These are phyloP conservation scores for Phytophthora rubi DNA, from an alignment of 352 stramenopile genomes.

Conservation along the genomic window DNA sequence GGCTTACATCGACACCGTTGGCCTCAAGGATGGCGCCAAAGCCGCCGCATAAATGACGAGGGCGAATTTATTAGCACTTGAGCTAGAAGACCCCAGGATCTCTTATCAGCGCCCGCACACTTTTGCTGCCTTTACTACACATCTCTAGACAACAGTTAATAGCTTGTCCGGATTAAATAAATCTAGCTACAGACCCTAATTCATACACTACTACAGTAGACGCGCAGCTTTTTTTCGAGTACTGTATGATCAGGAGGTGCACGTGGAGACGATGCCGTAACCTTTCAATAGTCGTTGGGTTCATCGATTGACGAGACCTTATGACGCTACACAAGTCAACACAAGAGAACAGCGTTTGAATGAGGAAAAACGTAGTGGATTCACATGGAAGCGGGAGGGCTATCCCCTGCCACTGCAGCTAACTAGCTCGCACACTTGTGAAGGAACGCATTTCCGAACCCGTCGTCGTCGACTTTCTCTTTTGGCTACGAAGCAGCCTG, in stretches of 20 bases:
- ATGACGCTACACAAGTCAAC: not conserved
- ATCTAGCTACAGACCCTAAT: not conserved
- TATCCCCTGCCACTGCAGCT: too few species aligned
- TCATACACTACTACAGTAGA: not conserved
- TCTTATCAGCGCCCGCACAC: conserved; percentile 9
- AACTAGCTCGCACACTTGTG: not conserved
- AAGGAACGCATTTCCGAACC: conserved; percentile 1
- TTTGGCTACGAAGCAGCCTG: conserved; percentile 3
- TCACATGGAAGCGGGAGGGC: not conserved
- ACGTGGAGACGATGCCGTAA: not conserved
- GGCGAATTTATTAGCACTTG: conserved; percentile 17
- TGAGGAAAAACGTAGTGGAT: not conserved
- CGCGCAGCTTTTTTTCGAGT: too few species aligned
- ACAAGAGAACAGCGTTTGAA: not conserved
- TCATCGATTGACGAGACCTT: not conserved
- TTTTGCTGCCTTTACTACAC: conserved; percentile 23
- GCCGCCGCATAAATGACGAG: conserved; percentile 10
- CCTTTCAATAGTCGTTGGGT: not conserved
- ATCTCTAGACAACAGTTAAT: not conserved
- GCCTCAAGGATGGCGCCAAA: conserved; percentile 17
- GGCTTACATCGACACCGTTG: conserved; percentile 89
- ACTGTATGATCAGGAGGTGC: too few species aligned
- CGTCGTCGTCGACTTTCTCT: not conserved
- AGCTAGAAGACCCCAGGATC: not conserved
- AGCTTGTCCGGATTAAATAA: conserved; percentile 20